phyloP scores from a whole-genome alignment of 225 moss, liverwort and hornwort species.

The Asterella californica region DNA sequence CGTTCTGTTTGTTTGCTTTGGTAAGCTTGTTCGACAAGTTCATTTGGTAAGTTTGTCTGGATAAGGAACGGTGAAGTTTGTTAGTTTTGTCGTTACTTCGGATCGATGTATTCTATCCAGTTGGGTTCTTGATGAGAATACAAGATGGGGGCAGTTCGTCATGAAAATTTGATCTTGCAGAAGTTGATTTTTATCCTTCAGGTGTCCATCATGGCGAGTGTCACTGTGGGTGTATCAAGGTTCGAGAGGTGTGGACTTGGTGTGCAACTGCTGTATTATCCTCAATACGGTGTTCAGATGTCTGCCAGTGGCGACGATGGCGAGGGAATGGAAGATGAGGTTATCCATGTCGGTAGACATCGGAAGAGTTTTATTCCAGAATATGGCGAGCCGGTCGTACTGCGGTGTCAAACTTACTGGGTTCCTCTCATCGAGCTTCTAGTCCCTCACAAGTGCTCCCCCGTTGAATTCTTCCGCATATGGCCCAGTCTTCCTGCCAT shows the following conservation, averaged over 20 bases:
- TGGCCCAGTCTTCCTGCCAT: constrained; percentile 98
- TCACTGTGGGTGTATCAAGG: constrained; percentile 88
- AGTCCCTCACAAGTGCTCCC: constrained; percentile 82
- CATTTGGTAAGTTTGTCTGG: too few relatives aligned
- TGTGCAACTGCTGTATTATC: constrained; percentile 90
- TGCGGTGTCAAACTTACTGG: constrained; percentile 90
- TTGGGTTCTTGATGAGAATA: not conserved
- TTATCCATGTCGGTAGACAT: constrained; percentile 55
- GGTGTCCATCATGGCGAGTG: constrained; percentile 81
- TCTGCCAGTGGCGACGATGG: constrained; percentile 59
- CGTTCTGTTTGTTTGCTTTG: not conserved
- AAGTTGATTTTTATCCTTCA: constrained; percentile 33
- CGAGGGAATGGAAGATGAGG: constrained; percentile 61
- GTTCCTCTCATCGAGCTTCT: constrained; percentile 94
- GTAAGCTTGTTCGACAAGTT: too few relatives aligned
- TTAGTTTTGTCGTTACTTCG: not conserved
- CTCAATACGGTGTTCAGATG: constrained; percentile 79
- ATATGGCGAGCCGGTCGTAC: constrained; percentile 90
- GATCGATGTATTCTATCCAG: too few relatives aligned
- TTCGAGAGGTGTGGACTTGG: constrained; percentile 91
- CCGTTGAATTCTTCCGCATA: constrained; percentile 96
- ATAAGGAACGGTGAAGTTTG: not conserved
- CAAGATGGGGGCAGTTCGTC: not conserved
- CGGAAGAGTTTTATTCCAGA: constrained; percentile 67
- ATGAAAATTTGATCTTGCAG: constrained; percentile 4